These are phyloP conservation scores for Thraustotheca clavata DNA, from an alignment of 352 stramenopile genomes.

Conservation along the genomic window DNA sequence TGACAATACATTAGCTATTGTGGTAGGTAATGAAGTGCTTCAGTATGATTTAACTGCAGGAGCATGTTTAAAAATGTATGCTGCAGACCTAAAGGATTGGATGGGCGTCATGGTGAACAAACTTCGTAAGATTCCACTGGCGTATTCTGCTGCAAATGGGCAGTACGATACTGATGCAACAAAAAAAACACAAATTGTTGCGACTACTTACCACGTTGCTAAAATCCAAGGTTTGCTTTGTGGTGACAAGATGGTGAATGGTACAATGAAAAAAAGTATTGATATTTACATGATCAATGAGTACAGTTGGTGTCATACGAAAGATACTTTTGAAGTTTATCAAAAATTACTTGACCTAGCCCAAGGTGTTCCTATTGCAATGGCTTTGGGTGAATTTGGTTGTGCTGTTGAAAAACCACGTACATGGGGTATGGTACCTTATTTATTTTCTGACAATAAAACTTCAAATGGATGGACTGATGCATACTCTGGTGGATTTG, in stretches of 20 bases:
- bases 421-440: slow-evolving; percentile 70
- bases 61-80: slow-evolving; percentile 78
- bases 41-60: slow-evolving; percentile 57
- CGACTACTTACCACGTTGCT: slow-evolving; percentile 71
- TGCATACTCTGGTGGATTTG: slow-evolving; percentile 70
- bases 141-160: slow-evolving; percentile 62
- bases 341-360: slow-evolving; percentile 59
- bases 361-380: slow-evolving; percentile 64
- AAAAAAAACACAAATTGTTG: neutral
- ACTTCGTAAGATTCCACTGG: slow-evolving; percentile 64
- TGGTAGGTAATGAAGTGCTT: slow-evolving; percentile 84
- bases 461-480: slow-evolving; percentile 58
- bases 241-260: slow-evolving; percentile 71
- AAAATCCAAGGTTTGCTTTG: slow-evolving; percentile 76
- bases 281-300: slow-evolving; percentile 86
- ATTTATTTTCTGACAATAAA: slow-evolving; percentile 52
- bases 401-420: slow-evolving; percentile 33
- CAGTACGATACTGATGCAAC: neutral
- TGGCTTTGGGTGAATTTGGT: slow-evolving; percentile 75
- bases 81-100: slow-evolving; percentile 77
- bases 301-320: slow-evolving; percentile 73
- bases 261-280: slow-evolving; percentile 71
- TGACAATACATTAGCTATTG: slow-evolving; percentile 73
- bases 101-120: slow-evolving; percentile 80
- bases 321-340: slow-evolving; percentile 53